Conservation (phyloP, 768 basidiomycete species). For the Lactarius sanguifluus region DNA sequence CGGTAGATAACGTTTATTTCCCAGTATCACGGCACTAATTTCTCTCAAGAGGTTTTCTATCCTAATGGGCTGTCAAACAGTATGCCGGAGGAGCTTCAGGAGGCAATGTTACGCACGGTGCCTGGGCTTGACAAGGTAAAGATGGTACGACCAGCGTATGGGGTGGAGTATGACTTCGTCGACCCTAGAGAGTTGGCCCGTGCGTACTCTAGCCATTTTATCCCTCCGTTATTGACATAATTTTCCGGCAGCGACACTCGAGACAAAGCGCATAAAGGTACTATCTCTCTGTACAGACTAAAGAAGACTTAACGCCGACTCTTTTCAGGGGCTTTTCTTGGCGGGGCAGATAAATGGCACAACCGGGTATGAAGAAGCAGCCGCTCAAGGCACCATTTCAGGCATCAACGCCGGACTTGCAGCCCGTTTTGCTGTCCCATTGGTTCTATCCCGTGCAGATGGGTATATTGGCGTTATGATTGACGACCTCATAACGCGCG, state of each 20-base stretch:
- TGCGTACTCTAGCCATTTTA: conserved; percentile 40
- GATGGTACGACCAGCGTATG: conserved; percentile 85
- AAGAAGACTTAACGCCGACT: conserved; percentile 1
- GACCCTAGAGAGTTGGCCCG: conserved; percentile 79
- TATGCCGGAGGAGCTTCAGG: conserved; percentile 83
- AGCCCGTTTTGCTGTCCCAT: conserved; percentile 52
- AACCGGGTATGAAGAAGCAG: conserved; percentile 94
- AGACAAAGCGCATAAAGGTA: conserved; percentile 81
- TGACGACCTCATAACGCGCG: conserved; percentile 85
- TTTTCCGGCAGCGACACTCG: conserved; percentile 52
- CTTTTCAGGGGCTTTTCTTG: conserved; percentile 40
- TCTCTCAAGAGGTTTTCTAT: conserved; percentile 69
- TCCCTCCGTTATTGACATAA: not conserved
- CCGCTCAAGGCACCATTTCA: conserved; percentile 84
- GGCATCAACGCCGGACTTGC: conserved; percentile 85
- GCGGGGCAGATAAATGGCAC: conserved; percentile 56
- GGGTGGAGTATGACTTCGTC: conserved; percentile 90
- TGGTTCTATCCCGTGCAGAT: conserved; percentile 78
- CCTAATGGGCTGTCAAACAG: conserved; percentile 90
- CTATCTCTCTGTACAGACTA: not conserved
- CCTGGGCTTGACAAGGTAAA: conserved; percentile 82
- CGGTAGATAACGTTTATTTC: conserved; percentile 42
- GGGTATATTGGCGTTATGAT: conserved; percentile 90
- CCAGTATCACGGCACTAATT: not conserved
- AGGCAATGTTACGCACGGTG: conserved; percentile 79